Percentiles rank a stretch among this genome's conserved stretches.
Conservation (phyloP, 164 flowering plant species). For the Hamamelis virginiana region DNA sequence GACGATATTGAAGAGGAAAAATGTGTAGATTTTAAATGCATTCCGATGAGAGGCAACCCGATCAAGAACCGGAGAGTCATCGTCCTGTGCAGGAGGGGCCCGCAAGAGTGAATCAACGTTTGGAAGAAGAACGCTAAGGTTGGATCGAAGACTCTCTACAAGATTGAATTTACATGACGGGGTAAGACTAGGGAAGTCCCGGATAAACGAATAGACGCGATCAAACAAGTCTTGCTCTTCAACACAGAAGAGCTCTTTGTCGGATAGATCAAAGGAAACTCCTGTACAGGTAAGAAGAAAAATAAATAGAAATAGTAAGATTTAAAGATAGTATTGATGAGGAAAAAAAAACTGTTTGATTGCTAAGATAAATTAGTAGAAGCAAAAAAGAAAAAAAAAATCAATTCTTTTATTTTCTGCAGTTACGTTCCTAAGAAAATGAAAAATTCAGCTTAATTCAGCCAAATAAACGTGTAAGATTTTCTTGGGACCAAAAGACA, state of each 20-base stretch:
- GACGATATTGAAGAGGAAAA: constrained; percentile 60
- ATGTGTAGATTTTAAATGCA: constrained; percentile 87
- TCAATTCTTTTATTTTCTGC: too few species aligned
- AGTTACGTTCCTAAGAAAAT: neutral
- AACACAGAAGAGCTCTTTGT: constrained; percentile 79
- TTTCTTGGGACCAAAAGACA: too few species aligned
- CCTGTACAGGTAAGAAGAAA: constrained; percentile 36
- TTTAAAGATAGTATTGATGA: neutral
- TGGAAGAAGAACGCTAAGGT: constrained; percentile 87
- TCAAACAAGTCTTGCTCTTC: constrained; percentile 94
- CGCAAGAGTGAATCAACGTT: constrained; percentile 76
- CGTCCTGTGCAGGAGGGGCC: constrained; percentile 28
- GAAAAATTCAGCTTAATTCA: neutral
- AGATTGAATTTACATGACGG: constrained; percentile 61
- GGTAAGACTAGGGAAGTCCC: constrained; percentile 45
- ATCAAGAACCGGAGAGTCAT: constrained; percentile 35
- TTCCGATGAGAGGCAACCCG: constrained; percentile 68
- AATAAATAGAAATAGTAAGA: neutral
- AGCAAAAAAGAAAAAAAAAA: too few species aligned
- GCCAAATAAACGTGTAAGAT: too few species aligned
- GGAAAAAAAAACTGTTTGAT: too few species aligned
- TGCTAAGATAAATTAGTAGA: too few species aligned
- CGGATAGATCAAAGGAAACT: constrained; percentile 88
- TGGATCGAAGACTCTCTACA: constrained; percentile 83
- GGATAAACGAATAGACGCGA: constrained; percentile 69